Conservation (phyloP, 2,329 filamentous ascomycete species). For the Trichoderma sp. region DNA sequence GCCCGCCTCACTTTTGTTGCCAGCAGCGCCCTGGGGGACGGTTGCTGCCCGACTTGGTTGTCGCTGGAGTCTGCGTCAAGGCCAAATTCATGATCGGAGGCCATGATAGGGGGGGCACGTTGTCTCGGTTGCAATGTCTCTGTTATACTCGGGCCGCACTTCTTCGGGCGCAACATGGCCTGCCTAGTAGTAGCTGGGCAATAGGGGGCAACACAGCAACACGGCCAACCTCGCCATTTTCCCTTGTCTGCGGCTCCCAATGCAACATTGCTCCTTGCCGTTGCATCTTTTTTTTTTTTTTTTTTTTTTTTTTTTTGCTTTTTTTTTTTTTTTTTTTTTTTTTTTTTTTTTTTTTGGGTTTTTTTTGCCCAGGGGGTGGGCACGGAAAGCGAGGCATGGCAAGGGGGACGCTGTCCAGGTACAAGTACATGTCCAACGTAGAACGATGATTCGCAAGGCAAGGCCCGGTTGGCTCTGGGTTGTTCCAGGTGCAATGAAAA, state of each 20-base stretch:
- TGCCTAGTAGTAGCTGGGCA: background rate
- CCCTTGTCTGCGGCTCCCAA: background rate
- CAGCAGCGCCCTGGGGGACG: background rate
- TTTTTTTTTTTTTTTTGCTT: too few species aligned
- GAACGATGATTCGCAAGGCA: background rate
- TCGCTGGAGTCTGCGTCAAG: background rate
- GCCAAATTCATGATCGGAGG: background rate
- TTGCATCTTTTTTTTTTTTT: background rate
- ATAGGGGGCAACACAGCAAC: background rate
- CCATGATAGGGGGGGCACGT: background rate
- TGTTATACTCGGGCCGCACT: background rate
- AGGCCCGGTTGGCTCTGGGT: background rate
- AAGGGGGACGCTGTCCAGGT: background rate
- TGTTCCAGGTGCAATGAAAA: background rate
- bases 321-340: too few species aligned
- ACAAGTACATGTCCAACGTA: background rate
- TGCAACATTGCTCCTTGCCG: background rate
- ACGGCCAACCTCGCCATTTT: background rate
- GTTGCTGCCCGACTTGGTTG: conserved; percentile 18
- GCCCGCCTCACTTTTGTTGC: background rate
- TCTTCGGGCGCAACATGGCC: background rate
- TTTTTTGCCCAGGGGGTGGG: too few species aligned
- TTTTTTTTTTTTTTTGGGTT: too few species aligned
- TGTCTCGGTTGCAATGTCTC: background rate
- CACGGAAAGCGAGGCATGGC: background rate